These are phyloP conservation scores for Ophiocordyceps robertsii DNA, from an alignment of 2,329 filamentous ascomycete genomes.

Conservation along the genomic window DNA sequence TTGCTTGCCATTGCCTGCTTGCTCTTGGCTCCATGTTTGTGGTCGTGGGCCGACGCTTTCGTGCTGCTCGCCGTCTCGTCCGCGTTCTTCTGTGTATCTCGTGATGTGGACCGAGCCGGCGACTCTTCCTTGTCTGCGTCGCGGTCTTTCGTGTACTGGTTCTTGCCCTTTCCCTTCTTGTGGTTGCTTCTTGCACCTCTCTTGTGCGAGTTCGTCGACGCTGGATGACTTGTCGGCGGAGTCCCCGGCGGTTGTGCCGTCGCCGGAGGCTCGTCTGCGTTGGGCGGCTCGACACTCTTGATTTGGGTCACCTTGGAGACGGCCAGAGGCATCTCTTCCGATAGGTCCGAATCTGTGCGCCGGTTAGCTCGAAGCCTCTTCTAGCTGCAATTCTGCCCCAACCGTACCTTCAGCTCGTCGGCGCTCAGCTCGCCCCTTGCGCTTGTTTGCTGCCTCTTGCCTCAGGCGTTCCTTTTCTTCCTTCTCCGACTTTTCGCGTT, in stretches of 20 bases:
- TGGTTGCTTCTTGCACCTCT: conserved; percentile 45
- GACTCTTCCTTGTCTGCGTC: conserved; percentile 45
- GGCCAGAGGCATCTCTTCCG: conserved; percentile 50
- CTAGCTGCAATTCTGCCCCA: too few species aligned
- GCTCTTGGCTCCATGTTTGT: conserved; percentile 40
- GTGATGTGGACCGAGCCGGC: conserved; percentile 41
- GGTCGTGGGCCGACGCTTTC: conserved; percentile 25
- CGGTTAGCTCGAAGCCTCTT: conserved; percentile 5
- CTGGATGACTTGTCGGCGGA: conserved; percentile 30
- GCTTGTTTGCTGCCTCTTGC: conserved; percentile 62
- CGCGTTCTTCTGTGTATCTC: conserved; percentile 24
- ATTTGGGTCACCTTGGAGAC: conserved; percentile 12
- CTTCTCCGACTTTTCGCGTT: conserved; percentile 50
- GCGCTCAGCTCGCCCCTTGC: conserved; percentile 70
- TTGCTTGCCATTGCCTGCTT: conserved; percentile 45
- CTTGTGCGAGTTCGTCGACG: conserved; percentile 38
- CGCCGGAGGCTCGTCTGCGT: conserved; percentile 14
- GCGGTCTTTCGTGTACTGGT: conserved; percentile 71
- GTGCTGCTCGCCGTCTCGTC: conserved; percentile 21
- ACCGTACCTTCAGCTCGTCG: conserved; percentile 62
- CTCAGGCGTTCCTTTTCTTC: conserved; percentile 65
- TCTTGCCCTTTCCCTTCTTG: conserved; percentile 59
- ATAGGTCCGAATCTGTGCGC: conserved; percentile 52
- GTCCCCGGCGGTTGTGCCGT: conserved; percentile 20
- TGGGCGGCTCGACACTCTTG: conserved; percentile 17